These are phyloP conservation scores for Capillidium rhysosporum DNA, from an alignment of 371 early-diverging fungal genomes.

Conservation along the genomic window DNA sequence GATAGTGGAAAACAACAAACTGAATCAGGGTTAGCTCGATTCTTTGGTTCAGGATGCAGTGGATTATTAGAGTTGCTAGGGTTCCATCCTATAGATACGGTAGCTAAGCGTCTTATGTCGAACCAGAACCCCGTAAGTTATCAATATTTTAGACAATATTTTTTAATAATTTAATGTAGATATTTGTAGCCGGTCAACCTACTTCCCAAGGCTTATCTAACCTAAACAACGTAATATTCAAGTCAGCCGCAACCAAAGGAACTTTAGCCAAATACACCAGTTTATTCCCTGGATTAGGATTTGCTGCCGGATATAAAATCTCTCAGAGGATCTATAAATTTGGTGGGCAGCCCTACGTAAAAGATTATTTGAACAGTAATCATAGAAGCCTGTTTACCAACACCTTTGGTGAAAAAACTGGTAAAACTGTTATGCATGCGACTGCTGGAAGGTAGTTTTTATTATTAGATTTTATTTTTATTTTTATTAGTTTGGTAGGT, in stretches of 20 bases:
- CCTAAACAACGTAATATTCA: conserved; percentile 62
- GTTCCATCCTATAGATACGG: conserved; percentile 97
- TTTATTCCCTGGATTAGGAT: conserved; percentile 92
- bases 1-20: not conserved
- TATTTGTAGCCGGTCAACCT: conserved; percentile 35
- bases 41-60: conserved; percentile 78
- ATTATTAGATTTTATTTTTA: not conserved
- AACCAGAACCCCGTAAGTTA: conserved; percentile 51
- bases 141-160: not conserved
- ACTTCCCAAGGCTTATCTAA: conserved; percentile 31
- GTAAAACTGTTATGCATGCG: conserved; percentile 92
- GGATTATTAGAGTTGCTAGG: conserved; percentile 84
- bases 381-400: conserved; percentile 50
- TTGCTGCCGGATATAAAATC: conserved; percentile 92
- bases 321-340: conserved; percentile 93
- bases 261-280: conserved; percentile 68
- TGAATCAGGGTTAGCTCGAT: conserved; percentile 64
- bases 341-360: conserved; percentile 92
- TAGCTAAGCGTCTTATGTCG: conserved; percentile 95
- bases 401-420: conserved; percentile 78
- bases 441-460: conserved; percentile 59
- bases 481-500: conserved; percentile 53
- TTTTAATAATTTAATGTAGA: conserved; percentile 13
- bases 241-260: conserved; percentile 50
- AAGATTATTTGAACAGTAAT: conserved; percentile 70